These are phyloP conservation scores for Hypoxylon lenormandii DNA, from an alignment of 495 filamentous ascomycete species.

Conservation along the genomic window DNA sequence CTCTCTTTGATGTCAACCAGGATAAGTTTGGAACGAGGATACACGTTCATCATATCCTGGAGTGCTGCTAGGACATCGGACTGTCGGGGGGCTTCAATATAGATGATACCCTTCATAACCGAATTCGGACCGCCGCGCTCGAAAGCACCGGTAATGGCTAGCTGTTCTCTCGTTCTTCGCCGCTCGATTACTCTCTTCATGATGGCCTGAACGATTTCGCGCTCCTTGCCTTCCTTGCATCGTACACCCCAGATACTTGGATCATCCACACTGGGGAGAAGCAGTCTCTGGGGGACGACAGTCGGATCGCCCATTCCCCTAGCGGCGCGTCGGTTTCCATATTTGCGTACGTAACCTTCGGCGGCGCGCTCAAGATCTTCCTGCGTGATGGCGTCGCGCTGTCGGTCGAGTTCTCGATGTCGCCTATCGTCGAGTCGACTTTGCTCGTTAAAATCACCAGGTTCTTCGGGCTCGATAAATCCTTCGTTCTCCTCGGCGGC, in stretches of 20 bases:
- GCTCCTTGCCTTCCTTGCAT: slow-evolving; percentile 94
- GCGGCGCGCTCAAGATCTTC: slow-evolving; percentile 95
- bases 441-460: slow-evolving; percentile 85
- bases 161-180: slow-evolving; percentile 74
- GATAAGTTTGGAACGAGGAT: slow-evolving; percentile 82
- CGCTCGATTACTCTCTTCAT: slow-evolving; percentile 88
- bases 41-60: slow-evolving; percentile 85
- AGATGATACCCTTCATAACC: slow-evolving; percentile 91
- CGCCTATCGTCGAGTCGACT: slow-evolving; percentile 84
- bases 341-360: slow-evolving; percentile 82
- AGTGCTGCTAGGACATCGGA: slow-evolving; percentile 84
- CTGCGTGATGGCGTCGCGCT: slow-evolving; percentile 83
- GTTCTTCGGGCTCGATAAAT: slow-evolving; percentile 88
- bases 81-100: slow-evolving; percentile 88
- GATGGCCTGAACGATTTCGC: slow-evolving; percentile 85
- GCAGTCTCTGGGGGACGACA: slow-evolving; percentile 83
- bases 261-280: slow-evolving; percentile 94
- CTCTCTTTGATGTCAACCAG: slow-evolving; percentile 97
- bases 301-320: slow-evolving; percentile 68
- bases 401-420: slow-evolving; percentile 92
- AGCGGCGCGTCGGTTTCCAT: slow-evolving; percentile 68
- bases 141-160: slow-evolving; percentile 87
- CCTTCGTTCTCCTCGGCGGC: slow-evolving; percentile 86
- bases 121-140: slow-evolving; percentile 78
- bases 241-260: slow-evolving; percentile 95